These are phyloP conservation scores for Tolypocladium nubicola DNA, from an alignment of 2,329 filamentous ascomycete species.

Conservation along the genomic window DNA sequence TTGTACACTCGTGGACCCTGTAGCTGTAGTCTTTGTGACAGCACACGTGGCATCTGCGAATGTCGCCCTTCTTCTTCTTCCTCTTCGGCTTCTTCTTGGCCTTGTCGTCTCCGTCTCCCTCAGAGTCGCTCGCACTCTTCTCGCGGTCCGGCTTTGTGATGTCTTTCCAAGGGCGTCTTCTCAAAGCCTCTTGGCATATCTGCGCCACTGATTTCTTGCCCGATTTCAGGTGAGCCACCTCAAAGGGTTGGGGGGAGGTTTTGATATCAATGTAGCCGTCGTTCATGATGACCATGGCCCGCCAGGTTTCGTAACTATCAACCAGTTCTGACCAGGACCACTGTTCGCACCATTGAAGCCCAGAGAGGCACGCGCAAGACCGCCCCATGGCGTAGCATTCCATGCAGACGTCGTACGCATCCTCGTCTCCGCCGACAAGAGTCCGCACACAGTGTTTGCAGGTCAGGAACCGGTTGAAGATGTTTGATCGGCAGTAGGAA, in stretches of 20 bases:
- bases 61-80: conserved; percentile 42
- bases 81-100: conserved; percentile 52
- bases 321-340: conserved; percentile 75
- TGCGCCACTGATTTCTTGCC: conserved; percentile 77
- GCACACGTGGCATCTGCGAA: conserved; percentile 70
- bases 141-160: conserved; percentile 50
- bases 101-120: conserved; percentile 49
- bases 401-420: conserved; percentile 95
- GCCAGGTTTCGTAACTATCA: conserved; percentile 73
- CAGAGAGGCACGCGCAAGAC: conserved; percentile 81
- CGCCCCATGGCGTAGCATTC: conserved; percentile 97
- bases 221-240: conserved; percentile 54
- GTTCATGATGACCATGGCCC: conserved; percentile 64
- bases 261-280: conserved; percentile 56
- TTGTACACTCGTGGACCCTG: conserved; percentile 73
- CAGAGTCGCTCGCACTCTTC: conserved; percentile 37
- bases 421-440: conserved; percentile 56
- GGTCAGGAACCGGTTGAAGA: conserved; percentile 93
- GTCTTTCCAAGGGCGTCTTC: conserved; percentile 70
- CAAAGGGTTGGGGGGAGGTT: conserved; percentile 58
- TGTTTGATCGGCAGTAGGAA: conserved; percentile 90
- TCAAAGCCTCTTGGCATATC: conserved; percentile 86
- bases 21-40: conserved; percentile 69
- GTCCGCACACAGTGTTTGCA: conserved; percentile 73
- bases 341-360: conserved; percentile 84